Percentiles rank a stretch among this genome's conserved stretches.
These are phyloP conservation scores for Exophiala alcalophila DNA, from an alignment of 2,329 filamentous ascomycete genomes.

Conservation along the genomic window DNA sequence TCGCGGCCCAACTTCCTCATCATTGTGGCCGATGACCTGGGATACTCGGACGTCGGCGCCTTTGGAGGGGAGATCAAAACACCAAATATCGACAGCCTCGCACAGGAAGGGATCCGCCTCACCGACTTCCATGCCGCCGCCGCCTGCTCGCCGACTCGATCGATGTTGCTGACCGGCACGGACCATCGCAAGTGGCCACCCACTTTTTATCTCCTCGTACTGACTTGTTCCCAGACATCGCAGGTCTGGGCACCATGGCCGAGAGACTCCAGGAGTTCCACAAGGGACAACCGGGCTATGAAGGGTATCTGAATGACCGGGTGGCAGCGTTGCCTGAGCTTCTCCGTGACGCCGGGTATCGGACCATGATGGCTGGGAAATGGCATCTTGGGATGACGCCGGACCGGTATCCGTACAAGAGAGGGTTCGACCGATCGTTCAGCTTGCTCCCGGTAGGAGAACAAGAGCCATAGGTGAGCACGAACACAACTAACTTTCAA, in stretches of 20 bases:
- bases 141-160: conserved; percentile 36
- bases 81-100: conserved; percentile 30
- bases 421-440: conserved; percentile 36
- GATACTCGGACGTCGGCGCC: conserved; percentile 32
- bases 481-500: no score
- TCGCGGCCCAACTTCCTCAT: conserved; percentile 19
- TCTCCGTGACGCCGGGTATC: conserved; percentile 36
- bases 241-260: conserved; percentile 35
- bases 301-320: conserved; percentile 21
- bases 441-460: conserved; percentile 27
- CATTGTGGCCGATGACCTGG: conserved; percentile 27
- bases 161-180: conserved; percentile 39
- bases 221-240: no score
- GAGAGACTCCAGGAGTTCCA: no score
- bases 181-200: no score
- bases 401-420: conserved; percentile 31
- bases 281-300: conserved; percentile 35
- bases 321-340: conserved; percentile 39
- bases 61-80: conserved; percentile 37
- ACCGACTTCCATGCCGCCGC: conserved; percentile 35
- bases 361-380: conserved; percentile 39
- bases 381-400: conserved; percentile 38
- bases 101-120: conserved; percentile 29
- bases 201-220: no score
- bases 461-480: no score